phyloP scores from a whole-genome alignment of 306 rosid genomes.

The Abrus pulchellus region DNA sequence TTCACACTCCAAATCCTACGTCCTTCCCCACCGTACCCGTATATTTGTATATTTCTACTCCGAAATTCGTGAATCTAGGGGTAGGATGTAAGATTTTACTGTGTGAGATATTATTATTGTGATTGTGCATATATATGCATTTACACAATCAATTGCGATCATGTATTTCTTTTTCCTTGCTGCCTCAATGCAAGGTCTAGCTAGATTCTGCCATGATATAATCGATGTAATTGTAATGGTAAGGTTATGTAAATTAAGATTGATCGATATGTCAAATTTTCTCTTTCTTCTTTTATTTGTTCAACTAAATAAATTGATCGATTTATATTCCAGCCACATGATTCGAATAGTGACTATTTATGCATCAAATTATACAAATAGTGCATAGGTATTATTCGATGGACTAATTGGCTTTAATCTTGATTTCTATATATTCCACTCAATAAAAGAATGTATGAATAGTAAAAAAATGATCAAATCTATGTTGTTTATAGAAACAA shows the following conservation, averaged over 20 bases:
- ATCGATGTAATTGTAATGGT: constrained; percentile 4
- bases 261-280: neutral
- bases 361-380: neutral
- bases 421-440: no score
- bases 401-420: no score
- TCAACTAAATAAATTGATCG: neutral
- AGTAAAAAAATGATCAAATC: no score
- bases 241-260: neutral
- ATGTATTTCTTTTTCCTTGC: constrained; percentile 25
- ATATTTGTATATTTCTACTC: neutral
- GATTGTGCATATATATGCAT: neutral
- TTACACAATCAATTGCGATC: neutral
- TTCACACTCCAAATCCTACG: constrained; percentile 24
- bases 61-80: neutral
- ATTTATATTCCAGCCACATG: neutral
- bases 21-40: neutral
- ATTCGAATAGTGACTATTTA: neutral
- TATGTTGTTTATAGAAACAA: no score
- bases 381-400: no score
- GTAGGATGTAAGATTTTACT: constrained; percentile 18
- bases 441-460: no score
- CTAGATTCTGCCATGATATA: neutral
- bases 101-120: neutral
- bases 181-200: constrained; percentile 13
- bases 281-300: neutral